Conservation (phyloP, 495 filamentous ascomycete genomes). For the Xylaria longipes region DNA sequence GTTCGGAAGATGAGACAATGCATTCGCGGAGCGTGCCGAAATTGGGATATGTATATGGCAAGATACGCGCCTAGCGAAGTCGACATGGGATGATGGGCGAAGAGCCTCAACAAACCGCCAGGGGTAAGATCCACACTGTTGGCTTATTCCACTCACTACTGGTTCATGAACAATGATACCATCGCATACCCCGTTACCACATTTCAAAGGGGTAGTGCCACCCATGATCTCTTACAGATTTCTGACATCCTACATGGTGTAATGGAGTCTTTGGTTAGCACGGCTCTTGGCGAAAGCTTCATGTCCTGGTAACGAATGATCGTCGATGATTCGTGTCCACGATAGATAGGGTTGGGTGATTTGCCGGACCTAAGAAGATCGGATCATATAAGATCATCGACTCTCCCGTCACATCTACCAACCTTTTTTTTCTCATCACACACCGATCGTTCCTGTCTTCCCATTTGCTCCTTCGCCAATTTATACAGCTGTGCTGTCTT, state of each 20-base stretch:
- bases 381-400: constrained; percentile 37
- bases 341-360: constrained; percentile 29
- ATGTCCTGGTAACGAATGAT: constrained; percentile 23
- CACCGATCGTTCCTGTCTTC: constrained; percentile 37
- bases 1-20: constrained; percentile 1
- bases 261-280: constrained; percentile 36
- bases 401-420: constrained; percentile 24
- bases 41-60: not conserved
- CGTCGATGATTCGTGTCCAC: constrained; percentile 13
- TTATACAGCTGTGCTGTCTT: constrained; percentile 43
- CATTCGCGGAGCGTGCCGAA: not conserved
- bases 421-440: constrained; percentile 38
- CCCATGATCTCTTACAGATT: not conserved
- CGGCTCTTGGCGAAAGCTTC: constrained; percentile 25
- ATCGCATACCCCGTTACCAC: not conserved
- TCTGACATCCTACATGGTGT: not conserved
- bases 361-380: constrained; percentile 36
- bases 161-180: not conserved
- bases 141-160: not conserved
- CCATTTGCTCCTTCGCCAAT: not conserved
- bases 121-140: not conserved
- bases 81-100: not conserved
- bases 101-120: not conserved
- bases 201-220: constrained; percentile 11
- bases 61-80: not conserved